Base-by-base conservation (phyloP, 345 rosid genomes). In the Durio zibethinus region DNA sequence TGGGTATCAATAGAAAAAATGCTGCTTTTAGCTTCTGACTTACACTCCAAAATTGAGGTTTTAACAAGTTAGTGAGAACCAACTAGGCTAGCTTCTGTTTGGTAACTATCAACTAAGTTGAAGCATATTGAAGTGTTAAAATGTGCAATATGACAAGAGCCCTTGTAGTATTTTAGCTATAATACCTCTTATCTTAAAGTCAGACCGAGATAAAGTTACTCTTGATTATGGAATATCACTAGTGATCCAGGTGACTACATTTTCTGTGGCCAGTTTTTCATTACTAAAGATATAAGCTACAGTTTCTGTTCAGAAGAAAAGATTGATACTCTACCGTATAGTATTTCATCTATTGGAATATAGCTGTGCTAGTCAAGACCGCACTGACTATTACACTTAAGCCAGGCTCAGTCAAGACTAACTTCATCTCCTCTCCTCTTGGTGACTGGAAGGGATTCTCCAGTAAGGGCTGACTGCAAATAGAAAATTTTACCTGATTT, bases 261-360 rank as follows among this genome's bases (percentile, higher is more conserved):
- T 47, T 23, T 23, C 29, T 56, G 10, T 21, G 29, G 61, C 15
- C 59, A 47, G 4, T 15, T 23, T 29, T 61, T 29, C 65, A 29
- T 61, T 61, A 9, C 27, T 20, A 66, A 45, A 45, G 14, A 48
- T 50, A 25, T 0, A 12, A 47, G 18, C 18, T 47, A 47, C 18
- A 3, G 18, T 47, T 47, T 47, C 14, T 47, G 5, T 47, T 47
- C 15, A 33, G 47, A 70, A 70, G 54, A 61, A 65, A 61, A 47
- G 40, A 57, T 40, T 25, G 59, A 65, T 67, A 78, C 87, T 88
- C 77, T 83, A 96, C 98, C 61, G 95, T 96, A 74, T 93, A 95
- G 71, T 96, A 93, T 82, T 88, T 96, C 99, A 96, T 96, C 83
- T 97, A 86, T 83, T 96, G 99, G 86, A 96, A 90, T 76, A 93